These are phyloP conservation scores for Mangifera indica DNA, from an alignment of 345 rosid genomes.

Conservation along the genomic window DNA sequence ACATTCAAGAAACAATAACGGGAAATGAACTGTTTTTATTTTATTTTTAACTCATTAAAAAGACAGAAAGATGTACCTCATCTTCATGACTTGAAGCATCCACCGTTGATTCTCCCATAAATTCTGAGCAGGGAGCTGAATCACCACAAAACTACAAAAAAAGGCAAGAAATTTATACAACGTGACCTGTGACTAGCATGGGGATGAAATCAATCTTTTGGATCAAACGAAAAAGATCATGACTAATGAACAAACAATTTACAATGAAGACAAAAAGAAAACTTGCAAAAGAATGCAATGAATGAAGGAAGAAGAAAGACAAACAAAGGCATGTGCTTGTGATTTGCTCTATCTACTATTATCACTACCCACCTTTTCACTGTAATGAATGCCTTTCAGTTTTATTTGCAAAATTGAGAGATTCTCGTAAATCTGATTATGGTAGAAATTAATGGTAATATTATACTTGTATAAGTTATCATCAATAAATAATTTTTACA, in stretches of 20 bases:
- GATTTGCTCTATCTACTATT: slow-evolving; percentile 14
- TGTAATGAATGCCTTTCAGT: slow-evolving; percentile 27
- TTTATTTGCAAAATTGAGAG: too few relatives aligned
- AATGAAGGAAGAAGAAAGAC: slow-evolving; percentile 26
- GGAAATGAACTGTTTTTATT: slow-evolving; percentile 19
- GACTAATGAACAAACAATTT: slow-evolving; percentile 22
- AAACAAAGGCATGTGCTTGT: slow-evolving; percentile 31
- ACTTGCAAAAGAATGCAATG: slow-evolving; percentile 11
- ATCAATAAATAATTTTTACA: too few relatives aligned
- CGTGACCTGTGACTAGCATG: slow-evolving; percentile 20
- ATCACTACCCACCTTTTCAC: slow-evolving; percentile 24
- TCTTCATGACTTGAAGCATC: slow-evolving; percentile 43
- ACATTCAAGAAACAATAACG: slow-evolving; percentile 24
- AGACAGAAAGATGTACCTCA: slow-evolving; percentile 50
- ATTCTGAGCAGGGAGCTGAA: slow-evolving; percentile 27
- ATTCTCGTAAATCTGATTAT: too few relatives aligned
- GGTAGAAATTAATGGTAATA: too few relatives aligned
- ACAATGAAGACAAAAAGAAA: slow-evolving; percentile 34
- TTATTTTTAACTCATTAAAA: slow-evolving; percentile 27
- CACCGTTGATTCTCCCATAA: slow-evolving; percentile 58
- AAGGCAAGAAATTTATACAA: slow-evolving; percentile 15
- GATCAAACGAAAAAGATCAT: slow-evolving; percentile 19
- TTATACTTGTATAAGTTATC: too few relatives aligned
- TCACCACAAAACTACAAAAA: slow-evolving; percentile 25
- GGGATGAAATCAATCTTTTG: slow-evolving; percentile 15